Percentiles rank a stretch among this genome's conserved stretches.
phyloP scores from a whole-genome alignment of 2,329 filamentous ascomycete genomes.

The Ceratocystis harringtonii region DNA sequence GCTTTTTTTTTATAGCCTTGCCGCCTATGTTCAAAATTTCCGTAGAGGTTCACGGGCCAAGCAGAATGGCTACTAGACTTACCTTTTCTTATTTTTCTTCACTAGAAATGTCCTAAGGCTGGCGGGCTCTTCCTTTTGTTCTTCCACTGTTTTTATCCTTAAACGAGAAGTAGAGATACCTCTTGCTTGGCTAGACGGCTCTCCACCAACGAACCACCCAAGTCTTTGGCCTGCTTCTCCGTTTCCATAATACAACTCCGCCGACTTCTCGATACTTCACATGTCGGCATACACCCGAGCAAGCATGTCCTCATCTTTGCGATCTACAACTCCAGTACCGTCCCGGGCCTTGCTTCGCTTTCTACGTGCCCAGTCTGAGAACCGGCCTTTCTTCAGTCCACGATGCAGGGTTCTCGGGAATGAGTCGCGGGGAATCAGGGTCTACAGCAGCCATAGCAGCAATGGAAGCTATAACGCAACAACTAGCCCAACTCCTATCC shows the following conservation, averaged over 20 bases:
- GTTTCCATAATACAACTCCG: no score
- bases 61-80: constrained; percentile 3
- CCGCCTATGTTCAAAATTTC: not conserved
- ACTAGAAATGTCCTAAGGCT: not conserved
- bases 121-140: not conserved
- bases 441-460: not conserved
- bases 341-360: constrained; percentile 52
- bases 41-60: not conserved
- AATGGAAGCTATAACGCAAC: not conserved
- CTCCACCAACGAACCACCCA: no score
- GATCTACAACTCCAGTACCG: constrained; percentile 29
- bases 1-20: not conserved
- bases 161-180: not conserved
- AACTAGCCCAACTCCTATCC: not conserved
- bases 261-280: not conserved
- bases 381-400: constrained; percentile 35
- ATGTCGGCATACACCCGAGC: constrained; percentile 19
- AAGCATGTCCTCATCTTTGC: constrained; percentile 32
- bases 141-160: not conserved
- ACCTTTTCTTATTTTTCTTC: constrained; percentile 7
- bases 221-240: no score
- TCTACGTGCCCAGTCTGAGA: constrained; percentile 54
- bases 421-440: not conserved
- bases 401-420: constrained; percentile 7
- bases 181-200: no score